These are phyloP conservation scores for Rosellinia necatrix DNA, from an alignment of 2,329 filamentous ascomycete species.

Conservation along the genomic window DNA sequence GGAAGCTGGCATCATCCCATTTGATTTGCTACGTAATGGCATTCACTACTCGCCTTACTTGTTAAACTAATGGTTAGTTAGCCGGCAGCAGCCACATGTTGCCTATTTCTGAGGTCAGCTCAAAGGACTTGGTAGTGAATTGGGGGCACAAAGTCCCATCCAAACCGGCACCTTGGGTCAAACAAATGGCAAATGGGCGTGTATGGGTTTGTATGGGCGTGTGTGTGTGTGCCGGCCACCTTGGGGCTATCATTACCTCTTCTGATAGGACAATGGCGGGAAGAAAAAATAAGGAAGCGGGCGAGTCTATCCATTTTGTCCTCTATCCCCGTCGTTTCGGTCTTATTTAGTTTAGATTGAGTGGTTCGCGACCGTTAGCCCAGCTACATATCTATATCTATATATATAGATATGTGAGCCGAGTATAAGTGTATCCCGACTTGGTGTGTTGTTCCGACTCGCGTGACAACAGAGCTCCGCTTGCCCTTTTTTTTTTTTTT, in stretches of 20 bases:
- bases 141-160: no score
- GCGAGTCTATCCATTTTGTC: slow-evolving; percentile 6
- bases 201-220: no score
- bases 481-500: slow-evolving; percentile 1
- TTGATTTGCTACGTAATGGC: slow-evolving; percentile 28
- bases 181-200: no score
- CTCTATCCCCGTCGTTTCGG: slow-evolving; percentile 1
- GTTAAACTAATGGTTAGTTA: slow-evolving; percentile 8
- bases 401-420: slow-evolving; percentile 3
- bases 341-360: slow-evolving; percentile 1
- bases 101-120: no score
- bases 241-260: slow-evolving; percentile 14
- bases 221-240: no score
- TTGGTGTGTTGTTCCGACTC: slow-evolving; percentile 4
- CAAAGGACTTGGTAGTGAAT: no score
- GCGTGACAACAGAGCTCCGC: slow-evolving; percentile 18
- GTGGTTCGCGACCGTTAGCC: slow-evolving; percentile 1
- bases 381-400: no score
- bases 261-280: neutral
- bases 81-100: no score
- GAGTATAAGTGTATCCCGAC: neutral
- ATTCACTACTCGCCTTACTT: slow-evolving; percentile 5
- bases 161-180: no score
- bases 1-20: slow-evolving; percentile 34
- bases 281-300: no score